Base-by-base conservation (phyloP, 257 asterid genomes). In the Cynanchum wilfordii region DNA sequence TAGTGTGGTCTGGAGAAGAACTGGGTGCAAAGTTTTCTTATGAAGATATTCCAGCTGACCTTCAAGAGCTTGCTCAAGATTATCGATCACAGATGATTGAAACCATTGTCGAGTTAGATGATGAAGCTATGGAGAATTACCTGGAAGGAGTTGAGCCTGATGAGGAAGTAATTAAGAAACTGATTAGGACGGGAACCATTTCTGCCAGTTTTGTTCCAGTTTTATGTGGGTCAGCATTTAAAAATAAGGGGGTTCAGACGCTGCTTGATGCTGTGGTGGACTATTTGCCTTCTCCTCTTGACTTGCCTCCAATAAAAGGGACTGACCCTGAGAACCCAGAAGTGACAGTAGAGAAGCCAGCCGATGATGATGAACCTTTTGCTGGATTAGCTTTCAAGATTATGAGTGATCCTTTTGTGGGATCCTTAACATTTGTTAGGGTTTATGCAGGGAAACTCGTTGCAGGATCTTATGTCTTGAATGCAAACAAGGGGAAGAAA, bases 231-330 rank as follows among this genome's bases (percentile, higher is more conserved):
- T 95, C 98, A 0, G 99, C 97, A 56, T 95, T 95, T 71, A 92
- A 92, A 88, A 95, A 92, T 81, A 92, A 95, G 76, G 97, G 98
- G 58, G 98, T 95, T 72, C 98, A 95, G 76, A 98, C 98, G 0
- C 80, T 92, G 58, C 89, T 95, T 0, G 96, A 95, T 80, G 89
- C 98, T 17, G 99, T 95, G 40, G 91, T 95, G 22, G 93, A 88
- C 78, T 94, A 92, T 65, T 78, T 95, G 86, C 98, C 99, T 49
- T 92, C 97, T 69, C 98, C 98, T 33, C 72, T 89, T 55, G 98
- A 95, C 50, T 66, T 95, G 82, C 99, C 99, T 22, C 52, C 97
- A 27, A 90, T 95, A 91, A 84, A 85, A 68, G 98, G 99, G 58
- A 92, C 90, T 1, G 96, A 92, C 78, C 99, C 97, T 5, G 99